phyloP scores from a whole-genome alignment of 805 yeast species.

The Candida andamanensis region DNA sequence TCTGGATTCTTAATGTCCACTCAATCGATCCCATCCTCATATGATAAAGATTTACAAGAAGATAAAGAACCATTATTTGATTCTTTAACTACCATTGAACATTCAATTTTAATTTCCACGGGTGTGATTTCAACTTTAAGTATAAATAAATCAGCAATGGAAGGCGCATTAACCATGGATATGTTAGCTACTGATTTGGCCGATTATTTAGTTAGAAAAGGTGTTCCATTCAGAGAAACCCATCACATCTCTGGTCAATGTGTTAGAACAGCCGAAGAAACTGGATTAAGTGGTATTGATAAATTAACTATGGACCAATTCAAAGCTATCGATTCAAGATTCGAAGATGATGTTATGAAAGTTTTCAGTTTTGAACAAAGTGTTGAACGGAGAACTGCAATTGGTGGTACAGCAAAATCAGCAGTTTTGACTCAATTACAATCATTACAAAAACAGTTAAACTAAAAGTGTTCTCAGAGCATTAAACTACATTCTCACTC shows the following conservation, averaged over 20 bases:
- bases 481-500: too few relatives aligned
- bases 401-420: constrained; percentile 92
- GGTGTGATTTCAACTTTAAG: constrained; percentile 89
- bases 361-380: constrained; percentile 91
- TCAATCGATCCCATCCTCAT: constrained; percentile 96
- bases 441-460: constrained; percentile 20
- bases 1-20: constrained; percentile 95
- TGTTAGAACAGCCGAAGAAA: constrained; percentile 84
- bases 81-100: constrained; percentile 83
- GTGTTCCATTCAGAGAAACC: constrained; percentile 98
- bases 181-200: constrained; percentile 99
- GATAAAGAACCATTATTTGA: constrained; percentile 99
- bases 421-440: constrained; percentile 79
- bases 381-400: constrained; percentile 94
- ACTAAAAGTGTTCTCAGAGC: too few relatives aligned
- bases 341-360: constrained; percentile 70
- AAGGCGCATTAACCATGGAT: constrained; percentile 90
- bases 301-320: constrained; percentile 73
- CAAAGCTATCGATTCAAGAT: constrained; percentile 73
- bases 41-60: constrained; percentile 98
- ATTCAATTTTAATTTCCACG: constrained; percentile 89
- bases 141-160: constrained; percentile 74
- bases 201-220: constrained; percentile 93
- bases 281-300: constrained; percentile 77
- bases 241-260: constrained; percentile 99